Conservation (phyloP, 352 stramenopile species). For the Pythium insidiosum region DNA sequence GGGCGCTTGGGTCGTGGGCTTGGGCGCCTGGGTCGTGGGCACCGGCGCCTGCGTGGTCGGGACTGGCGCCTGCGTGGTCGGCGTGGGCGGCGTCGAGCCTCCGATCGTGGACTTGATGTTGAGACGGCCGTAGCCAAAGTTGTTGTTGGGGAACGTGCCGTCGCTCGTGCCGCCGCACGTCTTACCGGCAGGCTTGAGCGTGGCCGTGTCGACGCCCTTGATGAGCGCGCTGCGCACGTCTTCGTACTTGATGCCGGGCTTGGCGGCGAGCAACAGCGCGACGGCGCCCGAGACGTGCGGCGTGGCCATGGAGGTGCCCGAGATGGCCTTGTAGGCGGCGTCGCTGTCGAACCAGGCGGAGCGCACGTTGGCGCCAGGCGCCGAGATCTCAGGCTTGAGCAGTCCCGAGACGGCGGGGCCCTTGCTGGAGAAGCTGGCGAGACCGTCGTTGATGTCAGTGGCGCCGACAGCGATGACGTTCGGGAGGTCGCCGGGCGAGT, state of each 20-base stretch:
- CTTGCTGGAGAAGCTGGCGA: constrained; percentile 12
- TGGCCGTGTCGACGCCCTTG: constrained; percentile 3
- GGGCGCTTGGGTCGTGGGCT: too few relatives aligned
- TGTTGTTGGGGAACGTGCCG: constrained; percentile 17
- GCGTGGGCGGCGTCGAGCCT: neutral
- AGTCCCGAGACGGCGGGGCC: constrained; percentile 7
- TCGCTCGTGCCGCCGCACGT: constrained; percentile 12
- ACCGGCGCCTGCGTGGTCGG: neutral
- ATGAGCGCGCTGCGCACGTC: constrained; percentile 4
- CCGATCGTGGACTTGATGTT: constrained; percentile 2
- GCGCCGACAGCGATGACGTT: constrained; percentile 21
- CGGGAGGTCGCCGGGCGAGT: constrained; percentile 18
- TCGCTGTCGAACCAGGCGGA: constrained; percentile 2
- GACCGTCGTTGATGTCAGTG: constrained; percentile 8
- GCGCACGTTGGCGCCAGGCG: constrained; percentile 7
- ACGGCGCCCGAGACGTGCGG: constrained; percentile 10
- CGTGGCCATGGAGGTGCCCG: constrained; percentile 8
- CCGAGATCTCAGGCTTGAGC: constrained; percentile 15
- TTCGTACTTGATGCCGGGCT: constrained; percentile 8
- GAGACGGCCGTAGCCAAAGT: constrained; percentile 16
- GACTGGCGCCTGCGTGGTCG: neutral
- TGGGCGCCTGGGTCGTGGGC: neutral
- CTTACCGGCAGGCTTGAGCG: constrained; percentile 2
- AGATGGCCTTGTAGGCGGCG: constrained; percentile 1
- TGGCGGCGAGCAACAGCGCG: constrained; percentile 7